Evolutionary conservation across 1,139 yeast genomes (phyloP).

Genomic region (Debaryomyces udenii): DNA sequence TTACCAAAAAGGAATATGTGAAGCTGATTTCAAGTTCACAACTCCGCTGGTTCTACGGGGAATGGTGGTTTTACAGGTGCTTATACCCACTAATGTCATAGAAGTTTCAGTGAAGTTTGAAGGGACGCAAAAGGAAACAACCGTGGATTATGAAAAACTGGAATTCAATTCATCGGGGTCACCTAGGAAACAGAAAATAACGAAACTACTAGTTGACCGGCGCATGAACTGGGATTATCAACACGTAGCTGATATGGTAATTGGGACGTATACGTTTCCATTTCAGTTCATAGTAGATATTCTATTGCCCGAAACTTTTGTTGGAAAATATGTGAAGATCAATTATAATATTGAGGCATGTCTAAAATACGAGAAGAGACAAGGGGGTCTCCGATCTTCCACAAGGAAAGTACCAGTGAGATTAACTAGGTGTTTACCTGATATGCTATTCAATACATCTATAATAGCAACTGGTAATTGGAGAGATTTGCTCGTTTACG

Average conservation of each 20-base stretch:
- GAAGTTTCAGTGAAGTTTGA: conserved; percentile 12
- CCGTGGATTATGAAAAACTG: background rate
- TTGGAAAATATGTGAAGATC: conserved; percentile 13
- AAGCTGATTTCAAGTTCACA: conserved; percentile 10
- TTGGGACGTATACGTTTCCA: conserved; percentile 20
- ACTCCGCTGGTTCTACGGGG: conserved; percentile 15
- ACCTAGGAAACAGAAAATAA: conserved; percentile 8
- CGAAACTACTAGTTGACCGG: conserved; percentile 15
- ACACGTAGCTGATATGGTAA: conserved; percentile 9
- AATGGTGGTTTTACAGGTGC: conserved; percentile 11
- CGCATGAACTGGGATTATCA: conserved; percentile 15
- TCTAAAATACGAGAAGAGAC: conserved; percentile 8
- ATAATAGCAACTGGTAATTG: conserved; percentile 22
- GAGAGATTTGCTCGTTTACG: conserved; percentile 22
- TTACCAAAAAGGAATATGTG: conserved; percentile 15
- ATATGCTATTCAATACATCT: conserved; percentile 12
- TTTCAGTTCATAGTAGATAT: conserved; percentile 19
- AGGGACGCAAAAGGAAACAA: conserved; percentile 15
- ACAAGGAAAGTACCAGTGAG: conserved; percentile 5
- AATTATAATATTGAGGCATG: conserved; percentile 15
- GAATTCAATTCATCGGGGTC: conserved; percentile 1
- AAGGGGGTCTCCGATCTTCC: background rate
- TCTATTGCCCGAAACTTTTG: conserved; percentile 17
- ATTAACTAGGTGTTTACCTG: conserved; percentile 16
- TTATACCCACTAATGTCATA: conserved; percentile 10